A percentile compares a stretch with the other conserved stretches of the same genome.
These are phyloP conservation scores for Rasamsonia emersonii DNA, from an alignment of 2,329 filamentous ascomycete genomes.

Conservation along the genomic window DNA sequence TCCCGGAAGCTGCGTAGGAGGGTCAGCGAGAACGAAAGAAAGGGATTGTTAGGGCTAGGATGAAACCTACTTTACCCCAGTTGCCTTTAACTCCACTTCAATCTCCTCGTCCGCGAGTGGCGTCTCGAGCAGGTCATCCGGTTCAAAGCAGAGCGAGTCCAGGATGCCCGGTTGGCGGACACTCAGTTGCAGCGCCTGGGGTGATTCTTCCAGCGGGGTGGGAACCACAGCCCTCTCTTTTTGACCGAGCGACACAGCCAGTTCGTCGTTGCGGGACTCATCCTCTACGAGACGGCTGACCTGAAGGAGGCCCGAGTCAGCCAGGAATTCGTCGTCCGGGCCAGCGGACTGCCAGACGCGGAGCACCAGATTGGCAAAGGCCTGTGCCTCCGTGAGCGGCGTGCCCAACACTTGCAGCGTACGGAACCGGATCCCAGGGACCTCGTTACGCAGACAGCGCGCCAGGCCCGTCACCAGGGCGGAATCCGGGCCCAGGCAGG, in stretches of 20 bases:
- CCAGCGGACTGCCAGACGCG: background rate
- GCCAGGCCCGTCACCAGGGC: slow-evolving; percentile 4
- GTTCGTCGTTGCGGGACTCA: background rate
- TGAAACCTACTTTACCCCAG: background rate
- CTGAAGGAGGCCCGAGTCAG: background rate
- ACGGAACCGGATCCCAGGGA: slow-evolving; percentile 2
- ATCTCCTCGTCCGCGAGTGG: background rate
- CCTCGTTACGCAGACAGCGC: slow-evolving; percentile 4
- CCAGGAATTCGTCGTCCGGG: slow-evolving; percentile 2
- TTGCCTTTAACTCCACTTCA: background rate
- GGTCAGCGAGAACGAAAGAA: background rate
- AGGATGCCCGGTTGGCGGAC: slow-evolving; percentile 2
- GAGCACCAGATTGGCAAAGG: background rate
- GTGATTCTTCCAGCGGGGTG: background rate
- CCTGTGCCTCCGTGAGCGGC: background rate
- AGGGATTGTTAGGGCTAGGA: too few species aligned
- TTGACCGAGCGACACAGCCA: slow-evolving; percentile 1
- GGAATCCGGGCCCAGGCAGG: background rate
- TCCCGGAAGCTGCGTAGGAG: slow-evolving; percentile 8
- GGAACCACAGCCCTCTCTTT: background rate
- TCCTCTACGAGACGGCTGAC: slow-evolving; percentile 1
- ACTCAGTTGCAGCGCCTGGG: background rate
- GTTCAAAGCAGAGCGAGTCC: slow-evolving; percentile 4
- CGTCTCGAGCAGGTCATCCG: background rate
- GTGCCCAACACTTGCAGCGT: slow-evolving; percentile 18